Evolutionary conservation across 2,329 filamentous ascomycete genomes (phyloP).

Genomic region (Cryphonectria japonica): DNA sequence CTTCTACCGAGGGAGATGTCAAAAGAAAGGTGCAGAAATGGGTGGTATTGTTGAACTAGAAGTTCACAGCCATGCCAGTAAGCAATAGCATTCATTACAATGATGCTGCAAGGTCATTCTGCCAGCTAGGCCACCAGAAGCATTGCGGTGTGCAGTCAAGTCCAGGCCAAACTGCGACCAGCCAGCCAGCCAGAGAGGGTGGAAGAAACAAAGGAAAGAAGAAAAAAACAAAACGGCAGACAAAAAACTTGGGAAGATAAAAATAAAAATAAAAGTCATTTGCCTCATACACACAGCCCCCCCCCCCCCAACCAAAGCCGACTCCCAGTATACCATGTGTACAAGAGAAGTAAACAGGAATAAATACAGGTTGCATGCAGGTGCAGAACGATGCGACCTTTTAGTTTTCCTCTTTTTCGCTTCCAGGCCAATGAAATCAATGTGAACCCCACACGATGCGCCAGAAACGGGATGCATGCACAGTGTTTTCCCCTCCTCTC

Average conservation of each 20-base stretch:
- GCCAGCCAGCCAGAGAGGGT: neutral
- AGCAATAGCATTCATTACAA: neutral
- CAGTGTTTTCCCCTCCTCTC: no score
- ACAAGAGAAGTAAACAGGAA: neutral
- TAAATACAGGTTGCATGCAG: conserved; percentile 2
- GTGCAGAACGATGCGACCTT: neutral
- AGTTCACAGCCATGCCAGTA: neutral
- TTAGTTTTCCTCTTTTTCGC: neutral
- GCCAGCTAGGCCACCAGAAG: neutral
- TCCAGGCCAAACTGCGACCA: neutral
- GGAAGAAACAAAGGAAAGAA: neutral
- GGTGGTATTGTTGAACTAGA: neutral
- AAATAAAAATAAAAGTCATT: neutral
- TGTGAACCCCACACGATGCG: conserved; percentile 6
- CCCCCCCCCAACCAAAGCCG: neutral
- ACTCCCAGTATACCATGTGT: neutral
- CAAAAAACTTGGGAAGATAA: neutral
- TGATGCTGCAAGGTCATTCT: neutral
- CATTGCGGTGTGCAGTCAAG: neutral
- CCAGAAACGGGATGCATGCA: conserved; percentile 9
- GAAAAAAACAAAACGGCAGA: neutral
- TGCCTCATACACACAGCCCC: neutral
- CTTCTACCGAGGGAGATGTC: neutral
- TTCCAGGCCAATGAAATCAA: conserved; percentile 13
- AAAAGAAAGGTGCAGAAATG: neutral